Percentiles rank a stretch among this genome's conserved stretches.
phyloP scores from a whole-genome alignment of 495 filamentous ascomycete genomes.

The Sphaerosporella brunnea region DNA sequence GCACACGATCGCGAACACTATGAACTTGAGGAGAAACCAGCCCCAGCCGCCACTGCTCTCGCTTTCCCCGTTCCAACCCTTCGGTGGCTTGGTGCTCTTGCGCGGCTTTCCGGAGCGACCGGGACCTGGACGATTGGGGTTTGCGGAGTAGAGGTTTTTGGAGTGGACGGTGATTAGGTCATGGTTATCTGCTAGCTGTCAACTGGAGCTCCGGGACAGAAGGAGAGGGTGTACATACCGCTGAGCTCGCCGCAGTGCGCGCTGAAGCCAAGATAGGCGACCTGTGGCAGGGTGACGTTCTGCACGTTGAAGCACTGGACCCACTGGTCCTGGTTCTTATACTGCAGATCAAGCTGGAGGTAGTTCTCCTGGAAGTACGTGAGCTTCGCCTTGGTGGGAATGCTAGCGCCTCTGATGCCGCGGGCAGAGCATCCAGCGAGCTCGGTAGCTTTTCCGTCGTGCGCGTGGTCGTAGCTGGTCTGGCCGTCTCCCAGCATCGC shows the following conservation, averaged over 20 bases:
- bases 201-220: not conserved
- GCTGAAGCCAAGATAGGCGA: slow-evolving; percentile 87
- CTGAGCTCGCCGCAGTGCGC: slow-evolving; percentile 91
- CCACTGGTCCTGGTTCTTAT: slow-evolving; percentile 80
- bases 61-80: slow-evolving; percentile 20
- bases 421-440: slow-evolving; percentile 85
- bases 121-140: slow-evolving; percentile 27
- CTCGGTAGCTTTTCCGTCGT: slow-evolving; percentile 88
- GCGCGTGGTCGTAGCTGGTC: slow-evolving; percentile 77
- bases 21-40: slow-evolving; percentile 79
- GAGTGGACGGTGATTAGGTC: slow-evolving; percentile 81
- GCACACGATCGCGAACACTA: slow-evolving; percentile 53
- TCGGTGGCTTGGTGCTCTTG: slow-evolving; percentile 29
- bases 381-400: slow-evolving; percentile 69
- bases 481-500: slow-evolving; percentile 79
- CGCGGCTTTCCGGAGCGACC: slow-evolving; percentile 30
- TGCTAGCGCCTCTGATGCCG: slow-evolving; percentile 58
- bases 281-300: slow-evolving; percentile 57
- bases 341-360: slow-evolving; percentile 78
- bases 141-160: slow-evolving; percentile 69
- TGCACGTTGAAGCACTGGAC: slow-evolving; percentile 63
- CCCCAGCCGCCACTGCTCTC: slow-evolving; percentile 58
- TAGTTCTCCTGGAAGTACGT: slow-evolving; percentile 96
- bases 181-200: slow-evolving; percentile 55
- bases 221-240: slow-evolving; percentile 12